Evolutionary conservation across 345 rosid species (phyloP).

Genomic region (Dipteronia sinensis): DNA sequence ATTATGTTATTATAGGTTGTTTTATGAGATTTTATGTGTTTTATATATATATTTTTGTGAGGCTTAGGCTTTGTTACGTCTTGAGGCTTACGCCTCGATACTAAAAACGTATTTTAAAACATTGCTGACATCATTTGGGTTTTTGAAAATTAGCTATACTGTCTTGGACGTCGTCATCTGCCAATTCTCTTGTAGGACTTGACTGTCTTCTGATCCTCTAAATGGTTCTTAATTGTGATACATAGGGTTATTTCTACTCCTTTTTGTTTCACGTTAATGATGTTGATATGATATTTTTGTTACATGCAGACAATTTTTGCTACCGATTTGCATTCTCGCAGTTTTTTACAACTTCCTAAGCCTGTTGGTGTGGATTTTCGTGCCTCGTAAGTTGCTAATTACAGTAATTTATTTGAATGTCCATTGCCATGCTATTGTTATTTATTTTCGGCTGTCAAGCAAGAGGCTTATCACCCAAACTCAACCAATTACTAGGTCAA

Average conservation of each 20-base stretch:
- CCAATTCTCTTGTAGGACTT: background rate
- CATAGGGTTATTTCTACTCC: background rate
- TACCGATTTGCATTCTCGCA: conserved; percentile 82
- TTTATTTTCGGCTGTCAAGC: background rate
- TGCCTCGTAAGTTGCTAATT: conserved; percentile 70
- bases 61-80: no score
- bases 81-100: no score
- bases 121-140: background rate
- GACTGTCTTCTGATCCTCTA: background rate
- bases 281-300: conserved; percentile 18
- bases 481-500: no score
- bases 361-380: conserved; percentile 94
- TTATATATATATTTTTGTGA: no score
- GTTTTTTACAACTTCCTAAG: conserved; percentile 86
- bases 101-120: no score
- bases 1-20: no score
- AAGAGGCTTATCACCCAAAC: background rate
- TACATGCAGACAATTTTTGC: conserved; percentile 80
- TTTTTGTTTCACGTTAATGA: background rate
- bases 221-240: background rate
- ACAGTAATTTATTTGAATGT: background rate
- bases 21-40: no score
- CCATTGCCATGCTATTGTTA: background rate
- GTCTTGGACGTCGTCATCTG: background rate
- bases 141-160: background rate